Evolutionary conservation across 495 filamentous ascomycete species (phyloP), one percentile per base, ranked within the genome.

Genomic region (Xylaria venustula): DNA sequence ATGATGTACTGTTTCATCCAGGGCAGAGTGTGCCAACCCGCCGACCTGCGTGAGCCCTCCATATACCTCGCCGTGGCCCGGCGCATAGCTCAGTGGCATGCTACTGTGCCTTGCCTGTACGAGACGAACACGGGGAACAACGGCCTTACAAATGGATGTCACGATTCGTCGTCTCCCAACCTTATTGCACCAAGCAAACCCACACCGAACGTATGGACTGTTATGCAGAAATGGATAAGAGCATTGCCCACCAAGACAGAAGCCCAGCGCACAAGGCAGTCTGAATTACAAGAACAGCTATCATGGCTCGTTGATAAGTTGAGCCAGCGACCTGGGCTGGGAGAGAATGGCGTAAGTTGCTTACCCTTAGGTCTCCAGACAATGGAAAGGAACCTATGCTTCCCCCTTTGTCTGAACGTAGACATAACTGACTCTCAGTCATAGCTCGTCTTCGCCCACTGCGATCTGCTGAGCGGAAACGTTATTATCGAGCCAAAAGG

Each of bases 381-480:
- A 28, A 40, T 6, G 2, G 26, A 36, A 32, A 20, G 36, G 17
- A n/a, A 50, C 14, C 30, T 7, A 41, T 0, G 6, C 15, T 17
- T 25, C 22, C 8, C 23, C 37, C 15, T 15, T 22, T 22, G 3
- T 34, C 22, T 30, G 0, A 26, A 40, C 8, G 30, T 25, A 6
- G 4, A 60, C 40, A 59, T 70, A 75, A 69, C 77, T 30, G 2
- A 25, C 40, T 12, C 60, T 45, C 23, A 20, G 19, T 2, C 25
- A 19, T 70, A 93, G 90, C 80, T 93, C 58, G 85, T 99, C 22
- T 97, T 98, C 78, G 90, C 89, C 30, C 94, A 99, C 76, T 95
- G 92, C 77, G 94, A 99, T 75, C 83, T 99, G 15, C 83, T 99
- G 8, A 90, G 87, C 71, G 94, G 92, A 53, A 99, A 99, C 70